phyloP scores from a whole-genome alignment of 1,284 basidiomycete genomes.

The Cryptococcus maquisensis region DNA sequence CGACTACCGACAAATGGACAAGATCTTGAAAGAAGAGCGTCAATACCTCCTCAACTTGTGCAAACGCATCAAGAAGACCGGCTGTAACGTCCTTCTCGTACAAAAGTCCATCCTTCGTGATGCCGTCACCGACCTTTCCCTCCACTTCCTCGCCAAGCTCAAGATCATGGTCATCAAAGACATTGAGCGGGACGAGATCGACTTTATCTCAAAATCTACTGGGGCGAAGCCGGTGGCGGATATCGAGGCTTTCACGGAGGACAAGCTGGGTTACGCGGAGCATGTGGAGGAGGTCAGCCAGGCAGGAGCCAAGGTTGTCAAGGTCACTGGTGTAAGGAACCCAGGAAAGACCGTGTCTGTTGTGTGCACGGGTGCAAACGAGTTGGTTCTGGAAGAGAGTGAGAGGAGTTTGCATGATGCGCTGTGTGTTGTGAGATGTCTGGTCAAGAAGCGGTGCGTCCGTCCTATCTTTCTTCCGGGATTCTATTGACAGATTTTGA shows the following conservation, averaged over 20 bases:
- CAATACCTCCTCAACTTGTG: constrained; percentile 94
- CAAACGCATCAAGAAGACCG: constrained; percentile 99
- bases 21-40: constrained; percentile 97
- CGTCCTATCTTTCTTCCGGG: background rate
- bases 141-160: constrained; percentile 96
- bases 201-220: constrained; percentile 91
- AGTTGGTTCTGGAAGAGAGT: constrained; percentile 91
- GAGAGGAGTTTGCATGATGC: constrained; percentile 98
- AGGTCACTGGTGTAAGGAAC: constrained; percentile 93
- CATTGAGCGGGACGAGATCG: constrained; percentile 97
- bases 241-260: constrained; percentile 97
- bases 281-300: constrained; percentile 86
- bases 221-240: constrained; percentile 96
- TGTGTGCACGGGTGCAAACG: constrained; percentile 91
- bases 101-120: constrained; percentile 99
- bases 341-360: constrained; percentile 92
- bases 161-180: constrained; percentile 98
- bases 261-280: constrained; percentile 96
- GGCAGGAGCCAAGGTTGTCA: constrained; percentile 85
- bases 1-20: constrained; percentile 99
- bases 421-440: constrained; percentile 93
- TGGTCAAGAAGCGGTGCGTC: constrained; percentile 92
- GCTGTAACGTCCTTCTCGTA: constrained; percentile 97
- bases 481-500: too few species aligned
- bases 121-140: constrained; percentile 96